phyloP scores from a whole-genome alignment of 2,329 filamentous ascomycete genomes.

The Aspergillus sp. region DNA sequence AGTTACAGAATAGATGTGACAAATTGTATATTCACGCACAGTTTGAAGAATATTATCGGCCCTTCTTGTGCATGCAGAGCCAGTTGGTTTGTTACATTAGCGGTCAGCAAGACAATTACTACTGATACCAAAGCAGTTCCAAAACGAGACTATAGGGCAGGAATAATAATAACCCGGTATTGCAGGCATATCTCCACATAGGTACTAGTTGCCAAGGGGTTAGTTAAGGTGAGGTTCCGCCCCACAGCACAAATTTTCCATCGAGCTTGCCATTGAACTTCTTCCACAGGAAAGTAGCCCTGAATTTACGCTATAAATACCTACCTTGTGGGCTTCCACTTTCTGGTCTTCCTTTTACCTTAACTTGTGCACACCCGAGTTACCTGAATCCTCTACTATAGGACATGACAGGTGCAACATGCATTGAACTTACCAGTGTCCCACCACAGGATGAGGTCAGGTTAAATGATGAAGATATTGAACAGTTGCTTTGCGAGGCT shows the following conservation, averaged over 20 bases:
- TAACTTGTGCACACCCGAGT: not conserved
- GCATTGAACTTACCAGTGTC: not conserved
- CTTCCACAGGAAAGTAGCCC: not conserved
- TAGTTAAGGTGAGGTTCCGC: not conserved
- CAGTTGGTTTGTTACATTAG: too few relatives aligned
- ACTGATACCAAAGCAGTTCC: too few relatives aligned
- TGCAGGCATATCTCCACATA: not conserved
- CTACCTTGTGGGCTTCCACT: not conserved
- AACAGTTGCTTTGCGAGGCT: constrained; percentile 64
- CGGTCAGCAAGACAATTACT: too few relatives aligned
- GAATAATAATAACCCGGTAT: too few relatives aligned
- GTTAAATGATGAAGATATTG: constrained; percentile 65
- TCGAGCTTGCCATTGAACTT: not conserved
- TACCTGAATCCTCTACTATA: not conserved
- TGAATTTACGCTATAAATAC: constrained; percentile 3
- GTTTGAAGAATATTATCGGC: too few relatives aligned
- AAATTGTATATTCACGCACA: too few relatives aligned
- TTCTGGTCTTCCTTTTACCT: not conserved
- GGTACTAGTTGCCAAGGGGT: not conserved
- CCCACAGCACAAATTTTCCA: constrained; percentile 12
- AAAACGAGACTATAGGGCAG: too few relatives aligned
- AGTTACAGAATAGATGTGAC: too few relatives aligned
- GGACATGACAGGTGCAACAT: constrained; percentile 10
- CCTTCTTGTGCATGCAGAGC: too few relatives aligned
- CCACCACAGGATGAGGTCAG: constrained; percentile 39